Base-by-base conservation (phyloP, 2,329 filamentous ascomycete genomes). In the Diaporthe longicolla region DNA sequence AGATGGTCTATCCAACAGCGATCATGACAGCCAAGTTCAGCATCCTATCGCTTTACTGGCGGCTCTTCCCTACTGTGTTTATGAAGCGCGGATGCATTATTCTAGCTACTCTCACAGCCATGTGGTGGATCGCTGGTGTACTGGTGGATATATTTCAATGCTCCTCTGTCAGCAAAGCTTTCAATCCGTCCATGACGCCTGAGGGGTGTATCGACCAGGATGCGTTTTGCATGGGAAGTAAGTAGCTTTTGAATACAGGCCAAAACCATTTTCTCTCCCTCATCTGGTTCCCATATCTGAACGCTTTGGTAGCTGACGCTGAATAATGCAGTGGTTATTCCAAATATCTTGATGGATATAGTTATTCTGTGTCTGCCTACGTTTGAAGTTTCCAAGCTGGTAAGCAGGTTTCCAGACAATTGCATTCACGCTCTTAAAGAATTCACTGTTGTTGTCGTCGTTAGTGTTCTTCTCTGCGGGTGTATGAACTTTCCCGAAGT, bases 21-120 rank as follows among this genome's bases (percentile, higher is more conserved):
- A 55, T 63, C 35, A 63, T 63, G 70, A 52, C 55, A 21, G 59
- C 52, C 52, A 73, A 73, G 50, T 21, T 45, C 37, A 73, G 71
- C 29, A 52, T 73, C 10, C 61, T 73, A 21, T 43, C 71, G 9
- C 43, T 73, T 21, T 73, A 73, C 43, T 69, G 45, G 35, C 52
- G 71, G 26, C 52, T 73, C 19, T 73, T 73, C 29, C 71, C 71
- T 10, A 73, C 71, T 15, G 35, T 21, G 17, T 73, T 69, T 40
- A 69, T 73, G 71, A 73, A 59, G 52, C 45, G 35, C n/a, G 61
- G 71, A 24, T 73, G 35, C n/a, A 73, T 73, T 45, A 19, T 58
- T 7, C 54, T 73, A 13, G 61, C 54, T n/a, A 10, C 21, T 2
- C 37, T 71, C 6, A 58, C 61, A 29, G n/a, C 9, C 1, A 32